A percentile compares a stretch with the other conserved stretches of the same genome.
These are phyloP conservation scores for Pyrus betulifolia DNA, from an alignment of 306 rosid genomes.

Conservation along the genomic window DNA sequence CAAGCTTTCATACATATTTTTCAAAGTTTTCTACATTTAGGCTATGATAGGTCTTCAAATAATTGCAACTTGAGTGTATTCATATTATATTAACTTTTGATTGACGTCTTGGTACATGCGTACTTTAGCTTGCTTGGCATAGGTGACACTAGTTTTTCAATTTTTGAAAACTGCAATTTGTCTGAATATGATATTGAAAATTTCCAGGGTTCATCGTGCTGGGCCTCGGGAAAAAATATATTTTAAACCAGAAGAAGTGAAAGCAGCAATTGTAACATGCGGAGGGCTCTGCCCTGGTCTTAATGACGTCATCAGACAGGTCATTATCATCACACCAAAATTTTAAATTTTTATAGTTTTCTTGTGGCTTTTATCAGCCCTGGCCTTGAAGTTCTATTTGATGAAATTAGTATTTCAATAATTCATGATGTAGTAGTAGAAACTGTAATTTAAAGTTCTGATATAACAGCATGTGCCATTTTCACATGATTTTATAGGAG, in stretches of 20 bases:
- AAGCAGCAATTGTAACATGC: slow-evolving; percentile 95
- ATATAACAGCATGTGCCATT: not conserved
- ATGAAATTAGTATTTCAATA: not conserved
- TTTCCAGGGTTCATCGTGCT: slow-evolving; percentile 92
- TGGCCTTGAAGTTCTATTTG: not conserved
- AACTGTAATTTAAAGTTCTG: not conserved
- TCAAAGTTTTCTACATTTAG: not conserved
- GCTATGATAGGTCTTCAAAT: not conserved
- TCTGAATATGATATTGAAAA: slow-evolving; percentile 12
- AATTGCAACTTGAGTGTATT: not conserved
- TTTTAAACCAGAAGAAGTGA: slow-evolving; percentile 80
- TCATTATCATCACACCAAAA: slow-evolving; percentile 16
- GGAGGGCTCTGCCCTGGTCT: slow-evolving; percentile 99
- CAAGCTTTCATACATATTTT: not conserved
- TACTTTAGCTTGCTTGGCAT: not conserved
- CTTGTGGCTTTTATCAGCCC: not conserved
- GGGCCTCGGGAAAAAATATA: slow-evolving; percentile 98
- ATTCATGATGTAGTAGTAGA: not conserved
- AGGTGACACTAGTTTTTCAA: not conserved
- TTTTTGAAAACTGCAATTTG: not conserved
- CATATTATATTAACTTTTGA: not conserved
- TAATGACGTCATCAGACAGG: slow-evolving; percentile 98
- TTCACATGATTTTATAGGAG: not conserved
- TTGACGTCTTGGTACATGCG: not conserved
- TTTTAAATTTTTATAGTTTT: not conserved